These are phyloP conservation scores for Lignosus rhinocerotis DNA, from an alignment of 1,284 basidiomycete species.

Conservation along the genomic window DNA sequence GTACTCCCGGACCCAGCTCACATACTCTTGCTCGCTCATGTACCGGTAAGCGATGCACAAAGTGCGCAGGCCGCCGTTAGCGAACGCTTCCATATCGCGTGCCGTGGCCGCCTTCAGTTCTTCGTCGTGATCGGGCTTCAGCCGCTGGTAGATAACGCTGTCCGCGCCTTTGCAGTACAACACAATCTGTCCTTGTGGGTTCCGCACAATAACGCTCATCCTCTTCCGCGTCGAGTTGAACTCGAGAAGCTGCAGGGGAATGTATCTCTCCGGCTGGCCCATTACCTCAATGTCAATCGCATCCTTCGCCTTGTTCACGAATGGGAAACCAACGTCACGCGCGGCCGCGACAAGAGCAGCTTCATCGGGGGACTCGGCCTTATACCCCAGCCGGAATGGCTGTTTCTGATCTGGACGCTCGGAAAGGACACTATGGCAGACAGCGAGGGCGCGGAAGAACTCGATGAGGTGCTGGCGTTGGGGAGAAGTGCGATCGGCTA, in stretches of 20 bases:
- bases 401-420: constrained; percentile 70
- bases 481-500: constrained; percentile 59
- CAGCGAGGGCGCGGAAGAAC: constrained; percentile 89
- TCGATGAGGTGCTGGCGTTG: constrained; percentile 74
- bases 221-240: constrained; percentile 94
- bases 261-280: constrained; percentile 85
- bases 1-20: constrained; percentile 79
- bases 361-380: constrained; percentile 95
- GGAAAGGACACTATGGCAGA: constrained; percentile 91
- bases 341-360: constrained; percentile 92
- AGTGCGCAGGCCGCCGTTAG: constrained; percentile 90
- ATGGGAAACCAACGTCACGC: constrained; percentile 91
- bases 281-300: constrained; percentile 88
- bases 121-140: constrained; percentile 74
- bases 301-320: constrained; percentile 77
- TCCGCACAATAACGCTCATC: constrained; percentile 89
- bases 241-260: constrained; percentile 81
- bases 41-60: constrained; percentile 87
- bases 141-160: constrained; percentile 88
- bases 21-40: constrained; percentile 82
- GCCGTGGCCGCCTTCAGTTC: constrained; percentile 76
- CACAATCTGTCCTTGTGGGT: constrained; percentile 78
- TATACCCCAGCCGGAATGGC: constrained; percentile 82
- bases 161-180: constrained; percentile 98
- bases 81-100: constrained; percentile 90